Conservation (phyloP, 495 filamentous ascomycete species). For the Neurospora sp. region DNA sequence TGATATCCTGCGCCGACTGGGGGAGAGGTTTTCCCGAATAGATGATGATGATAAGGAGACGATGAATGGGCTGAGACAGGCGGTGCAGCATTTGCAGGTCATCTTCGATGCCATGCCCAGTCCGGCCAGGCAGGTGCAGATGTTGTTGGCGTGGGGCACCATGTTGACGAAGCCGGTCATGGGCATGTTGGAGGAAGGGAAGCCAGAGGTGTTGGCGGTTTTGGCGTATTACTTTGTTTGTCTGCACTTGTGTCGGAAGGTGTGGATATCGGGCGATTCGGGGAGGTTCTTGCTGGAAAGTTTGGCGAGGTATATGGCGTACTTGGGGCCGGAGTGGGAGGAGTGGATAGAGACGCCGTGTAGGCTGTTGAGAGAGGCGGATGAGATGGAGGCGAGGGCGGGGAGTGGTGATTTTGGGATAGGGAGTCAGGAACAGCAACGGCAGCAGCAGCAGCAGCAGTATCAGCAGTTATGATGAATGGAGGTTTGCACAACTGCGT, state of each 20-base stretch:
- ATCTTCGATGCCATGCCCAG: constrained; percentile 14
- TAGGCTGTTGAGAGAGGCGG: constrained; percentile 8
- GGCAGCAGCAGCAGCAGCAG: background rate
- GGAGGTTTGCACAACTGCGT: background rate
- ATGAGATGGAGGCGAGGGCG: constrained; percentile 1
- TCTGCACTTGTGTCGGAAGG: constrained; percentile 11
- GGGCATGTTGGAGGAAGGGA: constrained; percentile 11
- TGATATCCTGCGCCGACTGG: background rate
- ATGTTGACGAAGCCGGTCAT: constrained; percentile 15
- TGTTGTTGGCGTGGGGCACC: constrained; percentile 13
- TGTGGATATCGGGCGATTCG: constrained; percentile 17
- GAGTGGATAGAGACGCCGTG: constrained; percentile 18
- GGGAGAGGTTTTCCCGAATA: background rate
- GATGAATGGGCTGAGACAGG: background rate
- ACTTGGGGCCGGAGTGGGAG: constrained; percentile 19
- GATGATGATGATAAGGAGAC: background rate
- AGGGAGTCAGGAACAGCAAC: background rate
- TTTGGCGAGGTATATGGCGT: constrained; percentile 1
- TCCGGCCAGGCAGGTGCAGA: constrained; percentile 1
- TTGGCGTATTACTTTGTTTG: constrained; percentile 23
- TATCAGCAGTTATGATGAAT: background rate
- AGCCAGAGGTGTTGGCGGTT: constrained; percentile 20
- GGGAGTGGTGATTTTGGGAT: background rate
- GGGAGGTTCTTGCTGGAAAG: constrained; percentile 15
- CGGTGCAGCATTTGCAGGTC: constrained; percentile 16